These are phyloP conservation scores for Teunomyces barrocoloradensis DNA, from an alignment of 805 yeast species.

Conservation along the genomic window DNA sequence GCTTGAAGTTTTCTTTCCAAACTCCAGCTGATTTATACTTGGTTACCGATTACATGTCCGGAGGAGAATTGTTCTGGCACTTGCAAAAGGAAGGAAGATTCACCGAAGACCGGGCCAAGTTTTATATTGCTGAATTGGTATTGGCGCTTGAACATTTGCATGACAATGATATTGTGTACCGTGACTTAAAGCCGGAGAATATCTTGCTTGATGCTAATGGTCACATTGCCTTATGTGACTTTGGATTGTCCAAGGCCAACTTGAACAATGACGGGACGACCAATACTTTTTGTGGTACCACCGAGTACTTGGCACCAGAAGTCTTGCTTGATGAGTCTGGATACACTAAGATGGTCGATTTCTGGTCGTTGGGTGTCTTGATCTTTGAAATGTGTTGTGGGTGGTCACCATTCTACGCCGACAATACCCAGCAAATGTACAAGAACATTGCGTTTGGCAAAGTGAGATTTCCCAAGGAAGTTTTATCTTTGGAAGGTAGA, in stretches of 20 bases:
- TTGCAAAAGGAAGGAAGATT: conserved; percentile 95
- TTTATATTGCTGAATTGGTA: conserved; percentile 94
- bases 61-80: conserved; percentile 97
- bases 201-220: conserved; percentile 95
- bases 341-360: conserved; percentile 98
- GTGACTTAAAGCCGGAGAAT: conserved; percentile 97
- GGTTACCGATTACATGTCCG: conserved; percentile 97
- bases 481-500: conserved; percentile 87
- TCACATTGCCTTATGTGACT: conserved; percentile 95
- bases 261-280: conserved; percentile 83
- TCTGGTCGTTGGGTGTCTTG: conserved; percentile 96
- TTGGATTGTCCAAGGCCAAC: conserved; percentile 94
- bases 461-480: conserved; percentile 95
- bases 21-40: conserved; percentile 89
- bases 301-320: conserved; percentile 97
- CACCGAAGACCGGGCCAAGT: conserved; percentile 89
- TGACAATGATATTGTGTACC: conserved; percentile 91
- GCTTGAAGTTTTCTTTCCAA: conserved; percentile 93
- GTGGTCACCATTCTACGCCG: conserved; percentile 98
- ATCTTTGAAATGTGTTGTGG: conserved; percentile 99
- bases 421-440: conserved; percentile 97
- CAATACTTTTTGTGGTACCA: conserved; percentile 97
- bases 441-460: conserved; percentile 98
- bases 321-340: conserved; percentile 93
- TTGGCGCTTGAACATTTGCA: conserved; percentile 92